Base-by-base conservation (phyloP, 345 rosid genomes). In the Mallotus nudiflorus region DNA sequence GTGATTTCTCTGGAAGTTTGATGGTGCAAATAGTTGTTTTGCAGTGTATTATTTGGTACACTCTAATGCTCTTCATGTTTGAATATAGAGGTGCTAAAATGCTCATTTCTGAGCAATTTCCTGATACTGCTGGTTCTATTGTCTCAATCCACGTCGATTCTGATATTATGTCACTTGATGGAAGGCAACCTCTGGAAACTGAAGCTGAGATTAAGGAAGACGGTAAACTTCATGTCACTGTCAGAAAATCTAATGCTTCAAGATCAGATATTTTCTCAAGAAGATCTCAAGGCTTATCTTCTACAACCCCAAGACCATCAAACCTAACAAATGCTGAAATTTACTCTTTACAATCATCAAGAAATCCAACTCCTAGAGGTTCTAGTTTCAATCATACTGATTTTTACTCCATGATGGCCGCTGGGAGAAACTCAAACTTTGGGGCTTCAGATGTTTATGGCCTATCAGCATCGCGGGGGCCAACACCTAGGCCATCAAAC, bases 11-110 rank as follows among this genome's bases (percentile, higher is more conserved):
- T 0, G 95, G 97, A 1, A 90, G 84, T 63, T 87, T 94, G 27
- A 94, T 94, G 98, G 96, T 94, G 6, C 98, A 94, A 40, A 87
- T 92, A 48, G 97, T 94, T 2, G 98, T 94, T 39, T 88, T 94
- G 22, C 98, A 94, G 83, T 92, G 97, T 70, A 92, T 94, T 53
- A 92, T 94, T 9, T 94, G 98, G 98, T 94, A 94, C 81, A 94
- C 98, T 35, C 85, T 94, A 22, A 89, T 94, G 50, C 86, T 94
- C 62, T 94, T 92, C 64, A 71, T 94, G 40, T 92, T 94, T 63
- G 98, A 94, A 83, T 94, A 87, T 67, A 89, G 98, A 1, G 97
- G 97, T 9, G 98, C 98, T 4, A 88, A 85, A 82, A 73, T 94
- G 67, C 77, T 94, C 15, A 92, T 94, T 48, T 85, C 87, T 84